These are phyloP conservation scores for Mallotus nudiflorus DNA, from an alignment of 345 rosid genomes.

Conservation along the genomic window DNA sequence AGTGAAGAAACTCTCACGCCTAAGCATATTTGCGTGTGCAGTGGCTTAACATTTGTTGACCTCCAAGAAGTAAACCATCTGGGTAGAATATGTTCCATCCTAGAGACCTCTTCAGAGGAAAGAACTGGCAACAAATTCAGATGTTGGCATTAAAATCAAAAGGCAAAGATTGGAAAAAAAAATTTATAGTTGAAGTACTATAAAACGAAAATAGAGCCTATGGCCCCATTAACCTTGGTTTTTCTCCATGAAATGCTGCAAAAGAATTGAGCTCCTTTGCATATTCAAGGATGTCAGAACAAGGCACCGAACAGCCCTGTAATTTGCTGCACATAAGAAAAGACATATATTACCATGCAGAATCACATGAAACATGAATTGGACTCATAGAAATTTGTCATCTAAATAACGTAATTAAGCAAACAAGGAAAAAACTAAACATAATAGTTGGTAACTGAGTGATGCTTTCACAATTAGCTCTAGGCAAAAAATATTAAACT, in stretches of 20 bases:
- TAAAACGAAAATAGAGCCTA: not conserved
- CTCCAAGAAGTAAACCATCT: conserved; percentile 45
- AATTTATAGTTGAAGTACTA: not conserved
- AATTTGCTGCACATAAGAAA: conserved; percentile 57
- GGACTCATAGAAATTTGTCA: not conserved
- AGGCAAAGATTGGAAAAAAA: not conserved
- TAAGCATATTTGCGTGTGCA: conserved; percentile 48
- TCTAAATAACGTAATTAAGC: not conserved
- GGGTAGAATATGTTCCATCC: conserved; percentile 73
- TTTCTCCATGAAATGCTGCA: conserved; percentile 61
- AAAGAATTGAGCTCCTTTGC: conserved; percentile 73
- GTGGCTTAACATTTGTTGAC: conserved; percentile 34
- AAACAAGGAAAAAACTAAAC: not conserved
- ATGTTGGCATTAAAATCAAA: conserved; percentile 26
- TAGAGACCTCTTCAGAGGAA: conserved; percentile 73
- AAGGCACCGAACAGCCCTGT: conserved; percentile 88
- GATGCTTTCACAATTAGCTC: not conserved
- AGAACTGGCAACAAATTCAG: conserved; percentile 60
- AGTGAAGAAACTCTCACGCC: conserved; percentile 79
- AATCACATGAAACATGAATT: not conserved
- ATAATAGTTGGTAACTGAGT: not conserved
- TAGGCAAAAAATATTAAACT: not conserved
- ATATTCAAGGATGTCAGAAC: conserved; percentile 72
- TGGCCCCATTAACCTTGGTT: conserved; percentile 53
- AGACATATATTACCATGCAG: not conserved